Evolutionary conservation across 129 eudicot genomes (phyloP).

Genomic region (Escallonia herrerae): DNA sequence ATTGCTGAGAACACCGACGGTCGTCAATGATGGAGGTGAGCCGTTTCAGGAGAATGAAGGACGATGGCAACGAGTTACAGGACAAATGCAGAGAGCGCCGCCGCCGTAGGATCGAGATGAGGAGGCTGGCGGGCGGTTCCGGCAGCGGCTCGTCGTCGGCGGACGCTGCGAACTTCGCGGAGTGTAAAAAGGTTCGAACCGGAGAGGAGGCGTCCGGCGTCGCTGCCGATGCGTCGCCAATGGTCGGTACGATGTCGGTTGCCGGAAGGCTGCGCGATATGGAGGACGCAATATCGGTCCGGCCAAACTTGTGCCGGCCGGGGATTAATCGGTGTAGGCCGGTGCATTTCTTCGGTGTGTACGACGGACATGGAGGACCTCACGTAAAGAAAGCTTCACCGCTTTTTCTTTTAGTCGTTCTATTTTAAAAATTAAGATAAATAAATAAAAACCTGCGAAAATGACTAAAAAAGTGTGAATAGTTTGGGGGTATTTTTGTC

Average conservation of each 20-base stretch:
- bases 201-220: background rate
- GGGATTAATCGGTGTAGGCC: slow-evolving; percentile 19
- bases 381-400: background rate
- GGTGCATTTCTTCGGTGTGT: slow-evolving; percentile 45
- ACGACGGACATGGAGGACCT: slow-evolving; percentile 51
- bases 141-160: background rate
- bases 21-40: too few relatives aligned
- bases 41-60: background rate
- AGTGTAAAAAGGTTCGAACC: background rate
- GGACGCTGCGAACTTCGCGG: background rate
- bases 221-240: slow-evolving; percentile 3
- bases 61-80: slow-evolving; percentile 15
- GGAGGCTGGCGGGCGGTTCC: slow-evolving; percentile 15
- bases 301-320: slow-evolving; percentile 30
- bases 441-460: background rate
- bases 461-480: background rate
- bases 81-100: slow-evolving; percentile 44
- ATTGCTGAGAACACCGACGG: background rate
- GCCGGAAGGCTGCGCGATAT: slow-evolving; percentile 30
- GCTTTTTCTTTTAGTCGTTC: too few relatives aligned
- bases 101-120: slow-evolving; percentile 38
- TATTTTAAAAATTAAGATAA: background rate
- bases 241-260: slow-evolving; percentile 26
- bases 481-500: too few relatives aligned
- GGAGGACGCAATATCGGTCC: slow-evolving; percentile 32